These are phyloP conservation scores for Globisporangium polare DNA, from an alignment of 352 stramenopile genomes.

Conservation along the genomic window DNA sequence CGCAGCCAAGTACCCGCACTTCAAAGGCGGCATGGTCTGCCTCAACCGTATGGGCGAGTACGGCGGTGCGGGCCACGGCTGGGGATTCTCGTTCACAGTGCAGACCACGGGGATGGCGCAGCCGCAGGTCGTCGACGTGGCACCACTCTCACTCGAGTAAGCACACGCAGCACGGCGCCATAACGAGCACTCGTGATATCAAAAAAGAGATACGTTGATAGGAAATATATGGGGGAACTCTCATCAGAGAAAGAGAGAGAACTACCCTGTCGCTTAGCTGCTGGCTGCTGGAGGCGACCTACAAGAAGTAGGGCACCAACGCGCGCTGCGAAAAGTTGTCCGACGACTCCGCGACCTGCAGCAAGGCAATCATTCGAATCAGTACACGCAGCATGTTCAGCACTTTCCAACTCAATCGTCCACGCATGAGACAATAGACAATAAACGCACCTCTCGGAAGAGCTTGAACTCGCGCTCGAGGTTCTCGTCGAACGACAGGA, in stretches of 20 bases:
- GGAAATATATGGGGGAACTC: background rate
- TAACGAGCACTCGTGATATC: background rate
- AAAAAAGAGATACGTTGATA: conserved; percentile 1
- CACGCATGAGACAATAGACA: conserved; percentile 6
- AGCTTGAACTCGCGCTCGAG: conserved; percentile 86
- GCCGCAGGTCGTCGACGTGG: conserved; percentile 51
- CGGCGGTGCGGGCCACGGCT: conserved; percentile 68
- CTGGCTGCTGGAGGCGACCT: conserved; percentile 13
- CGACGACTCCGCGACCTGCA: conserved; percentile 76
- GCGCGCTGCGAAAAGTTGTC: conserved; percentile 75
- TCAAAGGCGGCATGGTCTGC: conserved; percentile 79
- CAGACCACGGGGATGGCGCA: conserved; percentile 53
- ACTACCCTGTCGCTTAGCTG: background rate
- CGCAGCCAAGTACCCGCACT: conserved; percentile 47
- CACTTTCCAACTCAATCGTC: background rate
- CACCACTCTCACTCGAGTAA: conserved; percentile 28
- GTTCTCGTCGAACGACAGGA: conserved; percentile 80
- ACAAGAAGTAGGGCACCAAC: conserved; percentile 86
- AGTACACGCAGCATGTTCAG: background rate
- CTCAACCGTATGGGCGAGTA: conserved; percentile 69
- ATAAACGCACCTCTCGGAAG: conserved; percentile 70
- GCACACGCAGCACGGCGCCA: conserved; percentile 9
- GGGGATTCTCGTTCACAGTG: conserved; percentile 69
- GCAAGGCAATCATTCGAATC: background rate
- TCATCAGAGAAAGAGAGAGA: background rate